Evolutionary conservation across 768 basidiomycete species (phyloP), one percentile per base, ranked within the genome.

Genomic region (Podaxis sp.): DNA sequence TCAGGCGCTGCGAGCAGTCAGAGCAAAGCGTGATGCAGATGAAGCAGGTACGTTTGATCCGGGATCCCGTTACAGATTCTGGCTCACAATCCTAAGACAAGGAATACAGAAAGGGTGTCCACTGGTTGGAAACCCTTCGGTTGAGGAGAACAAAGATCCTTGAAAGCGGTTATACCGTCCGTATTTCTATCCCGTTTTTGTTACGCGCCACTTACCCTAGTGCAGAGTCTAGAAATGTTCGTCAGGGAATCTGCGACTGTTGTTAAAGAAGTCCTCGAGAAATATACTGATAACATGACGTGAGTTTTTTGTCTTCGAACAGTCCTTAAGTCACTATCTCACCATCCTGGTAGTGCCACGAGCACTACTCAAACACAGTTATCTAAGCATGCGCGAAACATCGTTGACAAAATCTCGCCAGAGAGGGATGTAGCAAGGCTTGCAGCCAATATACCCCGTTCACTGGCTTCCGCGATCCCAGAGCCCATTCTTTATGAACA

Each of bases 101-200:
- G 72, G 94, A 96, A 63, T 97, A 97, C 70, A 81, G 95, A 28
- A 91, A 89, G 67, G 93, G 87, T 38, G 88, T 97, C 24, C 89
- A 96, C 73, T 92, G 93, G 89, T 77, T 95, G n/a, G 95, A 97
- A 77, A 95, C 95, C 0, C 80, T 96, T 40, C 80, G 95, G 39
- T 79, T 96, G 40, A 84, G 90, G 42, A 82, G 92, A 64, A 87
- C 88, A 5, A 96, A 95, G 74, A 92, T 88, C 42, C 74, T 96
- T 38, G 87, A 93, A 69, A 85, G 87, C 48, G 95, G 91, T 3
- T 92, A 90, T 69, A 91, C 85, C 68, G 94, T 89, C 65, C 66
- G 82, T 71, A 22, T n/a, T 28, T 40, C 54, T 48, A 12, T n/a
- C 46, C 52, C 6, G 38, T 24, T 26, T 24, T 54, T 51, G 11